Conservation (phyloP, 2,329 filamentous ascomycete genomes). For the Tolypocladium ophioglossoides region DNA sequence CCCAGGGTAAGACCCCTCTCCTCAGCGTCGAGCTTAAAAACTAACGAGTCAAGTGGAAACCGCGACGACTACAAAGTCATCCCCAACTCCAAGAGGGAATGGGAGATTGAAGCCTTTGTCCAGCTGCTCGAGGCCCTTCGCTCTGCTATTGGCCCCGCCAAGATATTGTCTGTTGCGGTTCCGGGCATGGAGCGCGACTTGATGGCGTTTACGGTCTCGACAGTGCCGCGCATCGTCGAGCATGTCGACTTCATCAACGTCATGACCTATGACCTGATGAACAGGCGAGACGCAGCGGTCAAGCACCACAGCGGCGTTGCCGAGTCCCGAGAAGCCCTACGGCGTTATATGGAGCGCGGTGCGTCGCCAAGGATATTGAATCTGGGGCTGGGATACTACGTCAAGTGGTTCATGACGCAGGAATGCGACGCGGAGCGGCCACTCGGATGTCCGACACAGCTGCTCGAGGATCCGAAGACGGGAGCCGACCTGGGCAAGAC, state of each 20-base stretch:
- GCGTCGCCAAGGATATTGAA: constrained; percentile 43
- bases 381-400: constrained; percentile 56
- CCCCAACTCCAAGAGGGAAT: constrained; percentile 48
- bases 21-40: background rate
- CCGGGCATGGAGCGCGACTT: constrained; percentile 55
- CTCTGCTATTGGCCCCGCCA: constrained; percentile 41
- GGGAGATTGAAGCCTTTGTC: constrained; percentile 55
- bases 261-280: constrained; percentile 62
- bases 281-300: constrained; percentile 54
- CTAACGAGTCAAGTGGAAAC: constrained; percentile 39
- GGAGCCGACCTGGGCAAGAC: constrained; percentile 48
- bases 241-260: constrained; percentile 58
- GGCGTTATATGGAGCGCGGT: constrained; percentile 48
- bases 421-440: constrained; percentile 29
- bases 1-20: constrained; percentile 27
- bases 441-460: constrained; percentile 42
- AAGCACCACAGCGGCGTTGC: constrained; percentile 55
- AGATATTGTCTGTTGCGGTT: constrained; percentile 57
- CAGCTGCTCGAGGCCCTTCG: constrained; percentile 49
- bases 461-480: constrained; percentile 46
- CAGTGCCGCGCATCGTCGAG: constrained; percentile 45
- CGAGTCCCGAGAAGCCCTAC: constrained; percentile 41
- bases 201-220: constrained; percentile 52
- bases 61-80: constrained; percentile 57
- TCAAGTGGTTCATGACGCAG: constrained; percentile 51